A percentile compares a stretch with the other conserved stretches of the same genome.
Conservation (phyloP, 2,329 filamentous ascomycete genomes). For the Fusarium sp. region DNA sequence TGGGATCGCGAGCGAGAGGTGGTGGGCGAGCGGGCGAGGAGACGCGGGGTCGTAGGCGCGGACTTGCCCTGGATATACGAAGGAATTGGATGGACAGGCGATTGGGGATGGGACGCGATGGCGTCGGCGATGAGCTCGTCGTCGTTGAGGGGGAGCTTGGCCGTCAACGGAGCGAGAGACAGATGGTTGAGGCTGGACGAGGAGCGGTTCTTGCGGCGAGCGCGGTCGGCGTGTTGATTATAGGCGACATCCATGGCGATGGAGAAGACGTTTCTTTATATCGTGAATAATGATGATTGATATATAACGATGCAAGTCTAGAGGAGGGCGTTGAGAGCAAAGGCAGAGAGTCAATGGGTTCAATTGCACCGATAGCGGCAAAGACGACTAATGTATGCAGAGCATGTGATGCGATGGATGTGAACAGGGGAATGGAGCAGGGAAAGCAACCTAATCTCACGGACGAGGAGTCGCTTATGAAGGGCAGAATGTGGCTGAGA, state of each 20-base stretch:
- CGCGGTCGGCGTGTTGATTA: slow-evolving; percentile 69
- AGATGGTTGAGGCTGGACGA: slow-evolving; percentile 70
- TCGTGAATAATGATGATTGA: background rate
- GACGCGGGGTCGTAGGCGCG: slow-evolving; percentile 72
- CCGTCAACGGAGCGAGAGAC: slow-evolving; percentile 73
- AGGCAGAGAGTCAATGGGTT: slow-evolving; percentile 33
- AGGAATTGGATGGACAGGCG: slow-evolving; percentile 46
- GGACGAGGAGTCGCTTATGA: slow-evolving; percentile 15
- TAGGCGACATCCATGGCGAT: slow-evolving; percentile 68
- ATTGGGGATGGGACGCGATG: slow-evolving; percentile 33
- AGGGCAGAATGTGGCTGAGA: slow-evolving; percentile 1
- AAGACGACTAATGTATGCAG: slow-evolving; percentile 15
- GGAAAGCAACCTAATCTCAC: slow-evolving; percentile 12
- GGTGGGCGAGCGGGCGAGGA: slow-evolving; percentile 69
- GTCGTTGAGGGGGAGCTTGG: slow-evolving; percentile 69
- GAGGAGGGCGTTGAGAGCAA: slow-evolving; percentile 14
- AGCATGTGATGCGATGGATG: slow-evolving; percentile 37
- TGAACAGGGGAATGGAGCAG: slow-evolving; percentile 15
- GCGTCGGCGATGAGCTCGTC: slow-evolving; percentile 58
- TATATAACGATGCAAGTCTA: background rate
- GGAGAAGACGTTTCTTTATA: background rate
- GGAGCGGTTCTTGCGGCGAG: slow-evolving; percentile 69
- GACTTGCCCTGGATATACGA: slow-evolving; percentile 73
- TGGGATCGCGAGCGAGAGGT: slow-evolving; percentile 61
- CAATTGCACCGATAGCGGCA: slow-evolving; percentile 27